Conservation (phyloP, 495 filamentous ascomycete genomes). For the Daldinia bambusicola region DNA sequence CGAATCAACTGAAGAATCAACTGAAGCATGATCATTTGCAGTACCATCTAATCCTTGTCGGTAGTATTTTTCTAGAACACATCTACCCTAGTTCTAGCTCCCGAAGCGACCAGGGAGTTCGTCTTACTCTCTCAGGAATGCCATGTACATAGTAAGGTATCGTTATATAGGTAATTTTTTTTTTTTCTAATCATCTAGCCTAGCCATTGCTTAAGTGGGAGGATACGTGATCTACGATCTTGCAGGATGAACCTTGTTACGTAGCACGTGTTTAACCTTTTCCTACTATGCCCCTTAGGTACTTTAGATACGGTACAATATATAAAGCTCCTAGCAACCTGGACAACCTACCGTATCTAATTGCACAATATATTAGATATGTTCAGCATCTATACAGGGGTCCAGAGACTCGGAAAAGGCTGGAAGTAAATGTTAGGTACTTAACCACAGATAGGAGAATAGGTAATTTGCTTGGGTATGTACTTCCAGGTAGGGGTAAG, state of each 20-base stretch:
- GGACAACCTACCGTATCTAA: too few relatives aligned
- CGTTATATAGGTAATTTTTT: not conserved
- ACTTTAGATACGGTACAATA: too few relatives aligned
- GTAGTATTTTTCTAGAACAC: not conserved
- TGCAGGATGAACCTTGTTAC: constrained; percentile 34
- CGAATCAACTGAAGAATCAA: not conserved
- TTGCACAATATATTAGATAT: too few relatives aligned
- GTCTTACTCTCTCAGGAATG: not conserved
- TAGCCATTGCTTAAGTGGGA: not conserved
- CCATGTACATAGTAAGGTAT: not conserved
- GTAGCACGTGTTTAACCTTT: constrained; percentile 27
- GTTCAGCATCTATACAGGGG: too few relatives aligned
- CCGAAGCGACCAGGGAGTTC: not conserved
- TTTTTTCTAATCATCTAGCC: not conserved
- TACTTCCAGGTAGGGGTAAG: too few relatives aligned
- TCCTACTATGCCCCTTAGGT: not conserved
- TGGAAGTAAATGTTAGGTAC: not conserved
- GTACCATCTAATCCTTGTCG: not conserved
- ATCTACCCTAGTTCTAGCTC: not conserved
- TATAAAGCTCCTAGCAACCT: too few relatives aligned
- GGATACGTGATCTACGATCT: constrained; percentile 31
- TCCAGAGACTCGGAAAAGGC: not conserved
- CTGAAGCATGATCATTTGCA: not conserved
- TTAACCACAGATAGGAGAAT: not conserved
- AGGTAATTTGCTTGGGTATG: too few relatives aligned